phyloP scores from a whole-genome alignment of 192 early-diverging fungal genomes.

The Mortierella alpina region DNA sequence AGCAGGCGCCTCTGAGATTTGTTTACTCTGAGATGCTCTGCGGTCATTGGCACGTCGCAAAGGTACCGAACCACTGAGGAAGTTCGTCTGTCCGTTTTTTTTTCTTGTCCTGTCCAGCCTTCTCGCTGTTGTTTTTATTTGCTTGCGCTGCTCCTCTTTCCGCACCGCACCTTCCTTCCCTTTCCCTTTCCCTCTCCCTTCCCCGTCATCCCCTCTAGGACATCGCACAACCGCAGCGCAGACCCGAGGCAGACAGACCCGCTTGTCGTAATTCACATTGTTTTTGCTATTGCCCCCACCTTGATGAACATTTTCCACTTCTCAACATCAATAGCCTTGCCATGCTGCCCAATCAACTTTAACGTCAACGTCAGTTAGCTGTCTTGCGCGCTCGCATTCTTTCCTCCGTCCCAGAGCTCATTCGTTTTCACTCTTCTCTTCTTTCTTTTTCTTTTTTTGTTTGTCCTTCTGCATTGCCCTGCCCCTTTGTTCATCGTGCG shows the following conservation, averaged over 20 bases:
- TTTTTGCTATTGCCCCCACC: too few relatives aligned
- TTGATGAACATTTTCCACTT: too few relatives aligned
- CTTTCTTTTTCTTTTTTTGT: not conserved
- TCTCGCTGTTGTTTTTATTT: conserved; percentile 1
- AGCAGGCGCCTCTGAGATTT: too few relatives aligned
- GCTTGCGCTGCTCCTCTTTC: not conserved
- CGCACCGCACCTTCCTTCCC: not conserved
- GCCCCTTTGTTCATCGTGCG: conserved; percentile 3
- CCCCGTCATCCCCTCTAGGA: not conserved
- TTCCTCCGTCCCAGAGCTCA: not conserved
- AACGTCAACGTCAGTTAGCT: too few relatives aligned
- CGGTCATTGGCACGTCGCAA: too few relatives aligned
- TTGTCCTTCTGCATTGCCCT: conserved; percentile 1
- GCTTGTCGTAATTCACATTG: too few relatives aligned
- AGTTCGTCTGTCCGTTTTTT: not conserved
- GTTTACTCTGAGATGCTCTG: too few relatives aligned
- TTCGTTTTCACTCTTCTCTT: not conserved
- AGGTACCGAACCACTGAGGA: not conserved
- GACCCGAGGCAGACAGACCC: too few relatives aligned
- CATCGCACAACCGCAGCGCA: too few relatives aligned
- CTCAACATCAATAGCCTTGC: too few relatives aligned
- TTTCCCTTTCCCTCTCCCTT: not conserved
- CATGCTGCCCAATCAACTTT: too few relatives aligned
- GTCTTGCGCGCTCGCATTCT: too few relatives aligned
- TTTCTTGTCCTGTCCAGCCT: not conserved